Evolutionary conservation across 2,329 filamentous ascomycete species (phyloP).

Genomic region (Fusarium sp.): DNA sequence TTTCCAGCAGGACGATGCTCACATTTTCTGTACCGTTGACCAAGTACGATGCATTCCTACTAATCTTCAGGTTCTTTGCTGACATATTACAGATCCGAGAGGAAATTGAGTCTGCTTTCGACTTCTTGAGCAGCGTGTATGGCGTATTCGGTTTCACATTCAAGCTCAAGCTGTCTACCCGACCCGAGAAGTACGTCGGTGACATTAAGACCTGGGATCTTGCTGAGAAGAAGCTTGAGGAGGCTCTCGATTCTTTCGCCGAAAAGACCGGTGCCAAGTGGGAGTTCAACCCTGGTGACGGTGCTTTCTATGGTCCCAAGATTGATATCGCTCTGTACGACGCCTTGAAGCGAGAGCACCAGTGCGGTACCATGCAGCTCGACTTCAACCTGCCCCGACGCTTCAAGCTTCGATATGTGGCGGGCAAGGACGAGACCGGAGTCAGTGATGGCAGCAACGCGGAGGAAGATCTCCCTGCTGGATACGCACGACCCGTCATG

Average conservation of each 20-base stretch:
- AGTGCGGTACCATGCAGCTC: constrained; percentile 87
- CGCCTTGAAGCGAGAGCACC: constrained; percentile 78
- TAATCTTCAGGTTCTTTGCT: neutral
- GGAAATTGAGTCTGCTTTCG: constrained; percentile 83
- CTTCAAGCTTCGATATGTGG: constrained; percentile 62
- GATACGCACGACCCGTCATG: constrained; percentile 87
- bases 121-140: constrained; percentile 83
- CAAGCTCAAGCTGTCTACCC: constrained; percentile 94
- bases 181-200: constrained; percentile 90
- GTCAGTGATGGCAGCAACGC: constrained; percentile 62
- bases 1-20: constrained; percentile 96
- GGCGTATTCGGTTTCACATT: constrained; percentile 79
- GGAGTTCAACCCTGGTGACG: constrained; percentile 94
- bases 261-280: constrained; percentile 75
- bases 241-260: constrained; percentile 84
- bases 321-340: constrained; percentile 97
- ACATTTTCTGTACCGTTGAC: constrained; percentile 84
- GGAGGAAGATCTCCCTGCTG: constrained; percentile 68
- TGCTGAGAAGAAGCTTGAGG: constrained; percentile 85
- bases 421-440: constrained; percentile 65
- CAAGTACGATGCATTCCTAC: constrained; percentile 50
- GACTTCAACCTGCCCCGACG: constrained; percentile 81
- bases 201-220: constrained; percentile 89
- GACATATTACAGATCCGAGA: constrained; percentile 54
- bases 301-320: constrained; percentile 98